phyloP scores from a whole-genome alignment of 257 asterid species.

The Penstemon eatonii region DNA sequence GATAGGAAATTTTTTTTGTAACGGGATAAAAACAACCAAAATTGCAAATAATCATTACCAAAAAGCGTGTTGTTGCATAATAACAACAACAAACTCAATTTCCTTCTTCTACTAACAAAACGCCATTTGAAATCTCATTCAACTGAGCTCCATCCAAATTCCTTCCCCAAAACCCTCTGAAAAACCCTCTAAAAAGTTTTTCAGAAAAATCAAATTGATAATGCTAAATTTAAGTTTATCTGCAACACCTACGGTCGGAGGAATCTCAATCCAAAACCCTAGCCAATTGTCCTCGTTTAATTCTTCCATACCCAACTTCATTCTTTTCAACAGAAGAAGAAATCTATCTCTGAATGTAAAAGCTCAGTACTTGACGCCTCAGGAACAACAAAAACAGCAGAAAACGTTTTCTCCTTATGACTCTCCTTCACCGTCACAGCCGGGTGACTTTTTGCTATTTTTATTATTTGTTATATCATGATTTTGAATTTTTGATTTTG shows the following conservation, averaged over 20 bases:
- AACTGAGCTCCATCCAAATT: not conserved
- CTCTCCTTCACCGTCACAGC: constrained; percentile 41
- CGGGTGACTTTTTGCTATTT: constrained; percentile 39
- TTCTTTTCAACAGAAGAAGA: constrained; percentile 28
- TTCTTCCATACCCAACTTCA: constrained; percentile 30
- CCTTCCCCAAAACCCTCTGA: constrained; percentile 25
- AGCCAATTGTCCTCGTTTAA: constrained; percentile 34
- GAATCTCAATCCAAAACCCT: constrained; percentile 45
- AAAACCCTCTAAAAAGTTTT: constrained; percentile 27
- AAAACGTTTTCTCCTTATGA: constrained; percentile 45
- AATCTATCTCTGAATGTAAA: constrained; percentile 34
- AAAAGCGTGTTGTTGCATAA: too few relatives aligned
- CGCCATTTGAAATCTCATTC: not conserved
- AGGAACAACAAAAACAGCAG: constrained; percentile 50
- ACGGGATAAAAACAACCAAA: too few relatives aligned
- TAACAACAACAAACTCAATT: too few relatives aligned
- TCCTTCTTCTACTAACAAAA: too few relatives aligned
- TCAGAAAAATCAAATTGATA: not conserved
- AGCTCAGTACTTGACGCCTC: constrained; percentile 58
- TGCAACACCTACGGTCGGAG: constrained; percentile 37
- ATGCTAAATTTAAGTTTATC: constrained; percentile 50
- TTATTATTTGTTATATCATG: too few relatives aligned
- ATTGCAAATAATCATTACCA: too few relatives aligned
- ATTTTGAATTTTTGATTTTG: not conserved
- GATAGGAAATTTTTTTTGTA: too few relatives aligned